Base-by-base conservation (phyloP, 768 basidiomycete species). In the Boletus coccyginus region DNA sequence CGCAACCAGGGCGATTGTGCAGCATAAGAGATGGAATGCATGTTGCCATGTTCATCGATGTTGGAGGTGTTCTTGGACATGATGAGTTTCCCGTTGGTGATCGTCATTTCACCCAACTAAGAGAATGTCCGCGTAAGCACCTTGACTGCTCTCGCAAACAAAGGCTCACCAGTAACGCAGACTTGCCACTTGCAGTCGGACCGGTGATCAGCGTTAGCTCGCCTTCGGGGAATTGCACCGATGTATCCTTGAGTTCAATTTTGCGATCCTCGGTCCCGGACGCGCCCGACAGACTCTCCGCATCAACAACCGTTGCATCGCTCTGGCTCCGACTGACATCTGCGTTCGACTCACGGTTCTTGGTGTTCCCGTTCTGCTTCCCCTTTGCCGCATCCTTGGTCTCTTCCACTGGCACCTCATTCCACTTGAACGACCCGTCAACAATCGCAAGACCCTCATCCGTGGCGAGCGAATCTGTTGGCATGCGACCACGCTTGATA, bases 1-100 rank as follows among this genome's bases (percentile, higher is more conserved):
- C n/a, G n/a, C n/a, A n/a, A n/a, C n/a, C 85, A 89, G 0, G 86
- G 85, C 1, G 83, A 79, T 63, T 93, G 90, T 0, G 87, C 81
- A 16, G 86, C 85, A 61, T 90, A 92, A 0, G 88, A 85, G 12
- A 91, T 80, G 3, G 81, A 62, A 3, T 84, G 84, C 74, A 80
- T 83, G 32, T 81, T 69, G 0, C 88, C 89, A 40, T 82, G 65
- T 46, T 80, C 77, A 59, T 91, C 86, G 13, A 88, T 73, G 9
- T 72, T 76, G 16, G 80, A 79, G 0, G 81, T 70, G 56, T 82
- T n/a, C n/a, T n/a, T n/a, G n/a, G n/a, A n/a, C n/a, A n/a, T n/a
- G n/a, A n/a, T n/a, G n/a, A n/a, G n/a, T n/a, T n/a, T n/a, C n/a
- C n/a, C n/a, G n/a, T n/a, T n/a, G n/a, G n/a, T n/a, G n/a, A n/a